Evolutionary conservation across 495 filamentous ascomycete genomes (phyloP), one percentile per base, ranked within the genome.

Genomic region (Penicillium cosmopolitanum): DNA sequence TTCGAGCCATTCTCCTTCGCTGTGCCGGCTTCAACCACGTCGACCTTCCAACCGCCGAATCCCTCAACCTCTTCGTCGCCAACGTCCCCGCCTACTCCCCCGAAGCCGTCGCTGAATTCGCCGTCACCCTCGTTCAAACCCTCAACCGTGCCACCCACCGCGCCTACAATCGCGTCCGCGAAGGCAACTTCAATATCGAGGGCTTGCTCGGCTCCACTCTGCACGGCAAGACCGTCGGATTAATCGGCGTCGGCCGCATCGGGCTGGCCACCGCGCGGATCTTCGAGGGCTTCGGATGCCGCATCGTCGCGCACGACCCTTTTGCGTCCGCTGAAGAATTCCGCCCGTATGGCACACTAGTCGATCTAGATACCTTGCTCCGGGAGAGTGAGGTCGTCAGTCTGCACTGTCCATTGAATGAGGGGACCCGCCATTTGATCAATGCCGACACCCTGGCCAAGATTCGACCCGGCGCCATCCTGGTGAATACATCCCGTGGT

Each of bases 11-110:
- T 62, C 78, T 87, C 18, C 81, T 90, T 51, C 85, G 88, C 64
- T 90, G 88, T 71, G 87, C 87, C 1, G 87, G 88, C 35, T 89
- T 79, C 77, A 90, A 90, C 69, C 86, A 89, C 66, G 79, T 90
- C 57, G 83, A 89, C 66, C 78, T 90, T 13, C 35, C 43, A 8
- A 68, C 74, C 0, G 88, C 88, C 59, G 75, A 83, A 59, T 61
- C 64, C 21, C 77, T 87, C 4, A 82, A 82, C 42, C 65, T 90
- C 66, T 83, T 86, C 67, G 86, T 90, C 51, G 86, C 84, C 57
- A 83, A 84, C 55, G 87, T 91, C 19, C 86, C 87, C 0, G 77
- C 86, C 1, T 90, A 91, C 70, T 85, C 84, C 4, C 88, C 88
- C 57, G 87, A 89, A 63, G 85, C 87, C 4, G 88, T 91, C 4